These are phyloP conservation scores for Aspergillus intermedius DNA, from an alignment of 2,329 filamentous ascomycete genomes.

Conservation along the genomic window DNA sequence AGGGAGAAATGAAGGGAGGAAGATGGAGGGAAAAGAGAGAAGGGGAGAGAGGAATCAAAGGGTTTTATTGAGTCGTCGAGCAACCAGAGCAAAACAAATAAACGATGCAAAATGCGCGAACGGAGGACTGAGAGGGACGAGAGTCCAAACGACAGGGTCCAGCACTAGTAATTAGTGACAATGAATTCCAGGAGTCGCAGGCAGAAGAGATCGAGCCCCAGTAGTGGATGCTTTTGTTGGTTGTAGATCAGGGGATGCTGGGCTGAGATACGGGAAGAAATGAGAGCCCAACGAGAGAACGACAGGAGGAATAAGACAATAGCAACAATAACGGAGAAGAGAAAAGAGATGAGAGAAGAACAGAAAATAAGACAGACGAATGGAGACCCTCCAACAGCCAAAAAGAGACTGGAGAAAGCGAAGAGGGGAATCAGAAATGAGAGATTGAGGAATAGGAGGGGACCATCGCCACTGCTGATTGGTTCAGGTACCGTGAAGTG, in stretches of 20 bases:
- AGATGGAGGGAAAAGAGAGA: conserved; percentile 5
- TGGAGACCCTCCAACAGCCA: background rate
- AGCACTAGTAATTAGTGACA: background rate
- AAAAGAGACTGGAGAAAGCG: conserved; percentile 13
- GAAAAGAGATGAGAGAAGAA: background rate
- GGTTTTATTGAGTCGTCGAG: too few species aligned
- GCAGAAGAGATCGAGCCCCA: conserved; percentile 8
- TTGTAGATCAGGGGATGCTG: too few species aligned
- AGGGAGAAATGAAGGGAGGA: background rate
- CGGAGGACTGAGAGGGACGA: background rate
- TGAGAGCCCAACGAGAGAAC: background rate
- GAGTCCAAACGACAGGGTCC: background rate
- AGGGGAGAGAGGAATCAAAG: background rate
- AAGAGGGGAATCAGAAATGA: conserved; percentile 14
- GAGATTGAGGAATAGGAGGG: conserved; percentile 13
- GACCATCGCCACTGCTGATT: conserved; percentile 10
- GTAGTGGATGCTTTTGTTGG: too few species aligned
- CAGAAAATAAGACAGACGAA: conserved; percentile 5
- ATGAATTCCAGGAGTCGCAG: conserved; percentile 4
- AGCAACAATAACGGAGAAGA: conserved; percentile 5
- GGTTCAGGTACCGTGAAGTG: conserved; percentile 10
- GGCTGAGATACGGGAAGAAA: background rate
- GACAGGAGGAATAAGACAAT: conserved; percentile 3
- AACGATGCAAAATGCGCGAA: too few species aligned
- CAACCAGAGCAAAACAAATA: too few species aligned